Conservation (phyloP, 768 basidiomycete species). For the Lactifluus echinatus region DNA sequence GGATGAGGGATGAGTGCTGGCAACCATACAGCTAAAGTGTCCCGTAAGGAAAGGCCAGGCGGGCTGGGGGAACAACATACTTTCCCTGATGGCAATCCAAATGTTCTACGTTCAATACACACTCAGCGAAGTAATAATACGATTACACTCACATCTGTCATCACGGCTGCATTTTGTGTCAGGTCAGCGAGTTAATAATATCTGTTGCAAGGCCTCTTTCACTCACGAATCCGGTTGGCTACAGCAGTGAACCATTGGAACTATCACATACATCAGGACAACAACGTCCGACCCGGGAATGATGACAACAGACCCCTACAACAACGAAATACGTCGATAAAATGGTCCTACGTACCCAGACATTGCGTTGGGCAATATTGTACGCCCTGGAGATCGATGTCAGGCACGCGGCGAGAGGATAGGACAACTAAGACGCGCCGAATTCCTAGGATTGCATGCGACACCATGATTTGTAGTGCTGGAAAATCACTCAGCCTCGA, state of each 20-base stretch:
- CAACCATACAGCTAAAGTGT: slow-evolving; percentile 42
- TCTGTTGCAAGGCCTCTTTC: neutral
- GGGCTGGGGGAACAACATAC: slow-evolving; percentile 21
- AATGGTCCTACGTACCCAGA: slow-evolving; percentile 33
- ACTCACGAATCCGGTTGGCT: slow-evolving; percentile 41
- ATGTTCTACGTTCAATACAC: neutral
- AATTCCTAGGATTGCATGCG: slow-evolving; percentile 55
- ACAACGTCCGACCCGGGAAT: slow-evolving; percentile 17
- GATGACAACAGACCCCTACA: slow-evolving; percentile 33
- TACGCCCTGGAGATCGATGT: slow-evolving; percentile 36
- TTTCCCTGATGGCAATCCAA: slow-evolving; percentile 27
- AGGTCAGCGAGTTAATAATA: slow-evolving; percentile 7
- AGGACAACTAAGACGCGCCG: slow-evolving; percentile 32
- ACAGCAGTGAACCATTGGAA: slow-evolving; percentile 51
- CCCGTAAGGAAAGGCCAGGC: neutral
- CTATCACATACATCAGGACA: slow-evolving; percentile 23
- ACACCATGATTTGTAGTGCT: slow-evolving; percentile 59
- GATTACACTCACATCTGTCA: neutral
- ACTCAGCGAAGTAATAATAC: neutral
- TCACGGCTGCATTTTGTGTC: slow-evolving; percentile 6
- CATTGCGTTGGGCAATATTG: slow-evolving; percentile 45
- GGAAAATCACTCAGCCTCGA: neutral
- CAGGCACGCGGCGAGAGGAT: neutral
- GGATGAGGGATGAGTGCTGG: slow-evolving; percentile 23
- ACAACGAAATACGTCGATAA: slow-evolving; percentile 33